These are phyloP conservation scores for Didymella glomerata DNA, from an alignment of 2,329 filamentous ascomycete genomes.

Conservation along the genomic window DNA sequence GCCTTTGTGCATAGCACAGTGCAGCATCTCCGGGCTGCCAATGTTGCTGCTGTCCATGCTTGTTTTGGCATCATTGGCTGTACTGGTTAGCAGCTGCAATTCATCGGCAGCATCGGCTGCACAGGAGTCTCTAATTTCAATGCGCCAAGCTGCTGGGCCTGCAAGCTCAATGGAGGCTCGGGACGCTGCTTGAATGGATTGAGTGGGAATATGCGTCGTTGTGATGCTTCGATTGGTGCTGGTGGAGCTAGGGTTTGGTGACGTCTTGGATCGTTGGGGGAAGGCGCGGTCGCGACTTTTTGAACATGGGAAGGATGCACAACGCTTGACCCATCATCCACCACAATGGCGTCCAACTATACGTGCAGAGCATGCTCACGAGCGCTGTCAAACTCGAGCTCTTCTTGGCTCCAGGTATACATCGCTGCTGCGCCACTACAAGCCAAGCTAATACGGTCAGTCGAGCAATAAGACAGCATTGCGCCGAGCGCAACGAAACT, in stretches of 20 bases:
- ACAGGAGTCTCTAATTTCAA: not conserved
- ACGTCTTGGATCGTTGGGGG: constrained; percentile 44
- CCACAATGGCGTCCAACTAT: constrained; percentile 49
- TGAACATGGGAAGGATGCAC: constrained; percentile 15
- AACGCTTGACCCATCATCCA: constrained; percentile 5
- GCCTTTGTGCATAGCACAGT: constrained; percentile 1
- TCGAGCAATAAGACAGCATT: constrained; percentile 30
- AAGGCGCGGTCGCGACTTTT: constrained; percentile 42
- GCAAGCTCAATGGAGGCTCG: not conserved
- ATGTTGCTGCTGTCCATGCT: constrained; percentile 4
- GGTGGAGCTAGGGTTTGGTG: constrained; percentile 32
- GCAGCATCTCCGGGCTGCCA: constrained; percentile 7
- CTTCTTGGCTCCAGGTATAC: constrained; percentile 32
- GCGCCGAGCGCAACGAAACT: constrained; percentile 32
- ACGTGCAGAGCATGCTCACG: constrained; percentile 49
- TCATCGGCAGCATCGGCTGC: not conserved
- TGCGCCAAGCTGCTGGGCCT: constrained; percentile 8
- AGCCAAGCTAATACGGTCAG: constrained; percentile 33
- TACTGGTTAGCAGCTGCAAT: not conserved
- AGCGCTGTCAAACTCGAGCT: constrained; percentile 33
- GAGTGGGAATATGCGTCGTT: constrained; percentile 6
- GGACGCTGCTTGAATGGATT: not conserved
- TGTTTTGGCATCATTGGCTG: constrained; percentile 3
- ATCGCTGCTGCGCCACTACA: constrained; percentile 1
- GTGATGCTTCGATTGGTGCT: constrained; percentile 22